These are phyloP conservation scores for Acacia melanoxylon DNA, from an alignment of 306 rosid genomes.

Conservation along the genomic window DNA sequence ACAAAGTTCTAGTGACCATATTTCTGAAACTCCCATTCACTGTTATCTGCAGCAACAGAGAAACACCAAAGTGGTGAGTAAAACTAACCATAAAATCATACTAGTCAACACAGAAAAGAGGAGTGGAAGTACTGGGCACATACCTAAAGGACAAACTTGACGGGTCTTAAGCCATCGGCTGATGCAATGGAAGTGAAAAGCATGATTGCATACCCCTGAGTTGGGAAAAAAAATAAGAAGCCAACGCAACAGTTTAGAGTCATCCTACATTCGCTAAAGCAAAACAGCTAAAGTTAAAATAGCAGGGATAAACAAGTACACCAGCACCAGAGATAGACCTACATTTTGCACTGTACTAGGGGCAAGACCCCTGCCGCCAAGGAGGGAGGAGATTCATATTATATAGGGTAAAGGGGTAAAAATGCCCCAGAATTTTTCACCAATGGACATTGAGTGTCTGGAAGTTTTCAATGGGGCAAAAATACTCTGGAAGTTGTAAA, in stretches of 20 bases:
- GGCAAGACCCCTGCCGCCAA: background rate
- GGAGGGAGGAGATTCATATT: background rate
- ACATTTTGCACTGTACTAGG: background rate
- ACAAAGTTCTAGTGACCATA: slow-evolving; percentile 70
- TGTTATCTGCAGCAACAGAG: slow-evolving; percentile 57
- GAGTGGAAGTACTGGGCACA: slow-evolving; percentile 21
- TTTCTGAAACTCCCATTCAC: slow-evolving; percentile 97
- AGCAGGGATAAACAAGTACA: background rate
- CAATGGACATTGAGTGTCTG: no score
- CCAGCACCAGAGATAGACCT: background rate
- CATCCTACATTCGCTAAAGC: slow-evolving; percentile 4
- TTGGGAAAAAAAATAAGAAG: background rate
- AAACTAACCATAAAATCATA: background rate
- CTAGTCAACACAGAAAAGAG: slow-evolving; percentile 2
- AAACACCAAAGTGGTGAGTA: slow-evolving; percentile 23
- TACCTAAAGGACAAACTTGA: slow-evolving; percentile 92
- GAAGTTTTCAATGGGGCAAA: no score
- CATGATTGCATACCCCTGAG: slow-evolving; percentile 68
- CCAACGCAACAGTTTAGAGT: slow-evolving; percentile 17
- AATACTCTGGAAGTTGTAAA: no score
- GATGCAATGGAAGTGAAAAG: slow-evolving; percentile 95
- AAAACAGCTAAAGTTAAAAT: background rate
- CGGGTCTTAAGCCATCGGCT: slow-evolving; percentile 96
- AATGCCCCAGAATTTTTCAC: no score
- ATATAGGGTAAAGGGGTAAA: no score